A percentile compares a stretch with the other conserved stretches of the same genome.
Conservation (phyloP, 1,284 basidiomycete species). For the Microbotryum lychnidis-dioicae region DNA sequence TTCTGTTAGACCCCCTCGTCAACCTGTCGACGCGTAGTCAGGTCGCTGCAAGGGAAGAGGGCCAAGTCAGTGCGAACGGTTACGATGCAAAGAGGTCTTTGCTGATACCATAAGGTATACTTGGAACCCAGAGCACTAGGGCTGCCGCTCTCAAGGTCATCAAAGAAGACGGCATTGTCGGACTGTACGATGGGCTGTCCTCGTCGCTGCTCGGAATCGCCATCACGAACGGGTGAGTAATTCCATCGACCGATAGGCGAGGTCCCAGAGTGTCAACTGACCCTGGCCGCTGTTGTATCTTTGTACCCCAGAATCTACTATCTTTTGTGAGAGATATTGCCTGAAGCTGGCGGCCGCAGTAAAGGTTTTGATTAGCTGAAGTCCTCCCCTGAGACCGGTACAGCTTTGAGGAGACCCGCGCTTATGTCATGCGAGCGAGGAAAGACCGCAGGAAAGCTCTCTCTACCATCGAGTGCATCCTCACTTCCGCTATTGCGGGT, state of each 20-base stretch:
- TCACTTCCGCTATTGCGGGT: conserved; percentile 83
- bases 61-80: conserved; percentile 48
- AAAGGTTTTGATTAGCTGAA: too few species aligned
- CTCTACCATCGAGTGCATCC: conserved; percentile 76
- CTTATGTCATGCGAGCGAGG: conserved; percentile 25
- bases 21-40: conserved; percentile 89
- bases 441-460: conserved; percentile 48
- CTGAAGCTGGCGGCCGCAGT: neutral
- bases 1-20: conserved; percentile 64
- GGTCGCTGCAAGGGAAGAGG: conserved; percentile 71
- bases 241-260: neutral
- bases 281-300: neutral
- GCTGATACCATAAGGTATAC: neutral
- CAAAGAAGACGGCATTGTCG: conserved; percentile 69
- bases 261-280: neutral
- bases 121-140: conserved; percentile 14
- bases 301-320: conserved; percentile 58
- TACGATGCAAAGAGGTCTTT: neutral
- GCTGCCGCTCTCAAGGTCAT: conserved; percentile 44
- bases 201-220: conserved; percentile 86
- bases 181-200: conserved; percentile 78
- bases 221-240: conserved; percentile 71
- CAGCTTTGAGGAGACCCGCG: conserved; percentile 32
- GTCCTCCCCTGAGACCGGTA: neutral
- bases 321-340: conserved; percentile 55